These are phyloP conservation scores for Diospyros lotus DNA, from an alignment of 148 eudicot species.

Conservation along the genomic window DNA sequence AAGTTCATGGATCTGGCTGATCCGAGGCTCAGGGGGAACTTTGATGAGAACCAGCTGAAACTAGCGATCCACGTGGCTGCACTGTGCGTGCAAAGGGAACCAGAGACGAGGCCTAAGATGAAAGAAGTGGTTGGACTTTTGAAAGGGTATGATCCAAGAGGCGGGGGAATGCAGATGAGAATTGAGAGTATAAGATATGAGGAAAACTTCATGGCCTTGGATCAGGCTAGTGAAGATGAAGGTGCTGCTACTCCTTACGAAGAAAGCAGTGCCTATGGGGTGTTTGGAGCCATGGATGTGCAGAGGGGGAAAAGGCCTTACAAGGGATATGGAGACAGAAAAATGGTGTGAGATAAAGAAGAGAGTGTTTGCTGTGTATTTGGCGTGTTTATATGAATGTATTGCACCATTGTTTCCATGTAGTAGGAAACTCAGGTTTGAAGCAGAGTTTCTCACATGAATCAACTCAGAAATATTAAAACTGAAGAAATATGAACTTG, in stretches of 20 bases:
- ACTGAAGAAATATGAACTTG: too few relatives aligned
- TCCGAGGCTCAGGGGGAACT: conserved; percentile 33
- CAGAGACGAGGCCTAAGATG: conserved; percentile 46
- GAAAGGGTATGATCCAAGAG: background rate
- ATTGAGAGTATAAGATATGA: conserved; percentile 29
- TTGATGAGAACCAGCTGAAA: conserved; percentile 22
- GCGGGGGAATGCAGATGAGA: conserved; percentile 23
- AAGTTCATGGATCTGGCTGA: conserved; percentile 29
- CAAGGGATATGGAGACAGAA: conserved; percentile 19
- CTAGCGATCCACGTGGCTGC: conserved; percentile 20
- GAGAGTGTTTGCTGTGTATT: background rate
- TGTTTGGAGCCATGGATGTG: conserved; percentile 28
- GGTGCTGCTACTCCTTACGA: conserved; percentile 9
- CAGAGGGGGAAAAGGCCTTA: conserved; percentile 39
- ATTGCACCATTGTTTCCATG: too few relatives aligned
- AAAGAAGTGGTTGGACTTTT: conserved; percentile 24
- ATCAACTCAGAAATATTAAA: too few relatives aligned
- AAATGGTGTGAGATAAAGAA: conserved; percentile 1
- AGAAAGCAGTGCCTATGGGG: conserved; percentile 30
- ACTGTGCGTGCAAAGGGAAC: conserved; percentile 27
- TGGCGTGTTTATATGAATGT: conserved; percentile 6
- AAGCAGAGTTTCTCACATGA: too few relatives aligned
- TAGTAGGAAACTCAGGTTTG: too few relatives aligned
- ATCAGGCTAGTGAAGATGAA: conserved; percentile 24
- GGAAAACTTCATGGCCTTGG: conserved; percentile 34